Conservation (phyloP, 2,329 filamentous ascomycete species). For the Coniochaeta sp. region DNA sequence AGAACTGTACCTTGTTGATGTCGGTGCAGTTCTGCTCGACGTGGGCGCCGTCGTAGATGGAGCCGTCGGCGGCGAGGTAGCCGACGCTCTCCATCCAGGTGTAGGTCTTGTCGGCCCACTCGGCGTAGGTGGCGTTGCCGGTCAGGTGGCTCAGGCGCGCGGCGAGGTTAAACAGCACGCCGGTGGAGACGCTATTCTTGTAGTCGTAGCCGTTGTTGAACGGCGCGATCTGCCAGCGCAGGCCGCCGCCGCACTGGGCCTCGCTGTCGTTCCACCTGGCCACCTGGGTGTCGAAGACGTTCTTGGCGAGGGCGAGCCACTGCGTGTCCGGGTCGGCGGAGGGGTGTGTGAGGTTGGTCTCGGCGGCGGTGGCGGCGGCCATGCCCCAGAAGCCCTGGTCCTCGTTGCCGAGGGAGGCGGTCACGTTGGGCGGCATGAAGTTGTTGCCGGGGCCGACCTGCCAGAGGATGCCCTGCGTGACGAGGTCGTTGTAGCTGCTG, state of each 20-base stretch:
- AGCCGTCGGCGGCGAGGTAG: slow-evolving; percentile 53
- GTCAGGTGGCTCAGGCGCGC: slow-evolving; percentile 57
- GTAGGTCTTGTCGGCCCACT: slow-evolving; percentile 48
- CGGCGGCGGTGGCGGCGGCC: slow-evolving; percentile 48
- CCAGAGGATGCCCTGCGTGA: slow-evolving; percentile 34
- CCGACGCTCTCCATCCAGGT: slow-evolving; percentile 45
- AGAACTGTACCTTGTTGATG: slow-evolving; percentile 46
- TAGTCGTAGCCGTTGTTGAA: slow-evolving; percentile 61
- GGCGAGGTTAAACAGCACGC: slow-evolving; percentile 40
- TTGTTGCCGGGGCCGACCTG: slow-evolving; percentile 39
- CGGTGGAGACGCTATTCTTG: slow-evolving; percentile 46
- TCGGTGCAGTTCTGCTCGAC: slow-evolving; percentile 42
- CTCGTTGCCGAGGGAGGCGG: slow-evolving; percentile 44
- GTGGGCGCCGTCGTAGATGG: slow-evolving; percentile 52
- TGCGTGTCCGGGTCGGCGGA: slow-evolving; percentile 27
- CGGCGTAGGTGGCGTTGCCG: slow-evolving; percentile 45
- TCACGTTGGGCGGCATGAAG: slow-evolving; percentile 41
- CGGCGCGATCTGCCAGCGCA: slow-evolving; percentile 60
- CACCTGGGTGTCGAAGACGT: slow-evolving; percentile 47
- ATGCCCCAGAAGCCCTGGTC: slow-evolving; percentile 55
- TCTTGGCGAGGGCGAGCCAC: slow-evolving; percentile 49
- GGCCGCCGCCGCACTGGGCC: slow-evolving; percentile 49
- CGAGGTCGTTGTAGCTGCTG: slow-evolving; percentile 40
- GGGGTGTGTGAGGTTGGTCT: slow-evolving; percentile 42
- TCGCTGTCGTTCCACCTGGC: slow-evolving; percentile 36